Evolutionary conservation across 164 flowering plant species (phyloP).

Genomic region (Malania oleifera): DNA sequence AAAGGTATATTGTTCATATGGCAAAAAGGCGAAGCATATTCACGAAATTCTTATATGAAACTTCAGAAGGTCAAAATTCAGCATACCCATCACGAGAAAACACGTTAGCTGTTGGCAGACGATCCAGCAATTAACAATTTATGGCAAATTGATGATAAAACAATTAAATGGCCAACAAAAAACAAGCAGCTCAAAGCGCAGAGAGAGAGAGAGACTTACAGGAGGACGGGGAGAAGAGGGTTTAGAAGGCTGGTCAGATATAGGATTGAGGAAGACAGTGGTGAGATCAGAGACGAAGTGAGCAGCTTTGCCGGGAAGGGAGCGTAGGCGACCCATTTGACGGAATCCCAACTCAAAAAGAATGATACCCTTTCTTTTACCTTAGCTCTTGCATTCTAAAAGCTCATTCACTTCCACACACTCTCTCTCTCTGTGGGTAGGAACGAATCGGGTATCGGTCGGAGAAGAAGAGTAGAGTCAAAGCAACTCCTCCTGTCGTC

Average conservation of each 20-base stretch:
- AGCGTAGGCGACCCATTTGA: slow-evolving; percentile 37
- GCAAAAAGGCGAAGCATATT: background rate
- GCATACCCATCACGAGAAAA: background rate
- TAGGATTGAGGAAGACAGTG: slow-evolving; percentile 81
- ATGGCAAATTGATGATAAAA: background rate
- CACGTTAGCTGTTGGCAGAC: background rate
- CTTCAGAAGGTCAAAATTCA: background rate
- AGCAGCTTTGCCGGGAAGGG: slow-evolving; percentile 74
- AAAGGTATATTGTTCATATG: background rate
- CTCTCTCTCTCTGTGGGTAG: background rate
- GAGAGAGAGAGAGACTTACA: slow-evolving; percentile 16
- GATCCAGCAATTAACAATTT: background rate
- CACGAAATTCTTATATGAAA: background rate
- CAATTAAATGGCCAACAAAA: background rate
- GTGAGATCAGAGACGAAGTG: slow-evolving; percentile 91
- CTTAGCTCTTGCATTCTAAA: no score
- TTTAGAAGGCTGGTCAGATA: slow-evolving; percentile 69
- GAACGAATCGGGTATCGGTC: background rate
- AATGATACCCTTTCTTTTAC: background rate
- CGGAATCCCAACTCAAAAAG: background rate
- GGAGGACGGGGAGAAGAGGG: slow-evolving; percentile 13
- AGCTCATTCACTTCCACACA: no score
- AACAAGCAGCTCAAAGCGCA: background rate
- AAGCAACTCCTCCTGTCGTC: background rate
- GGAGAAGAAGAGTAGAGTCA: background rate